Base-by-base conservation (phyloP, 805 yeast genomes). In the Isabelozyma pseudorhagii region DNA sequence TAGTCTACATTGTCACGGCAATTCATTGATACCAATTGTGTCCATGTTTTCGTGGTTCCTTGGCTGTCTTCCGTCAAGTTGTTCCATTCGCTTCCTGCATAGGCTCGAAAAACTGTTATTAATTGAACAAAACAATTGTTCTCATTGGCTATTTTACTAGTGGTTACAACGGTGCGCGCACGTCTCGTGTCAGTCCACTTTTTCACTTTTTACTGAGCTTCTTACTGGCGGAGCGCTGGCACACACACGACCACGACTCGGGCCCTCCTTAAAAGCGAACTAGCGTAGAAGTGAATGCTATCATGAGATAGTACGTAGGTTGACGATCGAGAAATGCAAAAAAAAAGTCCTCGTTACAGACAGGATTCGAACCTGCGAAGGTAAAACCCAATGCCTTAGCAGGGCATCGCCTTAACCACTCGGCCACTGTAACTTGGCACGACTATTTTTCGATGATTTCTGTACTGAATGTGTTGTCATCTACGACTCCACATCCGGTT, bases 331-430 rank as follows among this genome's bases (percentile, higher is more conserved):
- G n/a, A 31, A 28, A 46, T 38, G 50, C 46, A 68, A 79, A 81
- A 81, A 81, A 80, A 74, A 74, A 69, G 66, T 31, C 36, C 36
- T 59, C 96, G 97, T 87, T 88, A 89, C 96, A 87, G 96, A 89
- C 96, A 89, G 96, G 97, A 89, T 89, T 89, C 97, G 97, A 89
- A 89, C 97, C 96, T 89, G 96, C 96, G 97, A 68, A 71, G 74
- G 77, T 66, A 73, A 63, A 65, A 65, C 77, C 74, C 78, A 73
- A 72, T 72, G 67, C 75, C 75, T 70, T 83, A 85, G 90, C 89
- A 85, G 91, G 89, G 90, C 84, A 83, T 82, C 91, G 88, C 90
- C 90, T 85, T 85, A 85, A 85, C 90, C 91, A 84, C 91, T 85
- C 90, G 89, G 90, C 88, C 90, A 85, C 89, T 79, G 88, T 75